Conservation (phyloP, 352 stramenopile genomes). For the Phytophthora sp. region DNA sequence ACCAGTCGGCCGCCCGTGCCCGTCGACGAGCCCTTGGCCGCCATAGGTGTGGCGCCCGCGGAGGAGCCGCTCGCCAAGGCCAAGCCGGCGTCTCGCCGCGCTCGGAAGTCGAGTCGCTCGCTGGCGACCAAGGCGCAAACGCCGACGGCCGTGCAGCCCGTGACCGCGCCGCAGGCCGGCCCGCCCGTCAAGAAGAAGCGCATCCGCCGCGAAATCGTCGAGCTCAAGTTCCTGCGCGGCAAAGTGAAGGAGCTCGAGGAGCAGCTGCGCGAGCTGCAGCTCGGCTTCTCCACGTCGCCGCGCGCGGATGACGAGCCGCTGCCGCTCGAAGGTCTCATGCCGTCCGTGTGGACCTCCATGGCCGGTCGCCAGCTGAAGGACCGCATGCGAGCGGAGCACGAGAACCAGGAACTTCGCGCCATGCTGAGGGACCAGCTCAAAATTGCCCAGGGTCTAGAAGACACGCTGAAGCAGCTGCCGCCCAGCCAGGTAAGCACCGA, state of each 20-base stretch:
- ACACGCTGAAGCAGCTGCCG: slow-evolving; percentile 34
- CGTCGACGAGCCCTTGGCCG: background rate
- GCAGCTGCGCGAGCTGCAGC: slow-evolving; percentile 25
- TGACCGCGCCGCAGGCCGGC: background rate
- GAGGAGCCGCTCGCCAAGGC: slow-evolving; percentile 2
- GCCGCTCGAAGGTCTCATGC: slow-evolving; percentile 7
- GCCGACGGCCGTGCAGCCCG: background rate
- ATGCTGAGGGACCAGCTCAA: slow-evolving; percentile 40
- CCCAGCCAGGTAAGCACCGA: slow-evolving; percentile 25
- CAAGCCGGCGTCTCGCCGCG: background rate
- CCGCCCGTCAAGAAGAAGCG: slow-evolving; percentile 35
- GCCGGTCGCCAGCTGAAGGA: slow-evolving; percentile 32
- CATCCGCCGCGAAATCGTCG: slow-evolving; percentile 36
- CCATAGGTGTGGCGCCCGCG: slow-evolving; percentile 10
- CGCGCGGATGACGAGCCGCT: background rate
- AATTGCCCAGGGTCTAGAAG: slow-evolving; percentile 37
- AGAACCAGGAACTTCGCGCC: slow-evolving; percentile 30
- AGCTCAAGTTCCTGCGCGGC: slow-evolving; percentile 35
- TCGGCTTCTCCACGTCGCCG: slow-evolving; percentile 9
- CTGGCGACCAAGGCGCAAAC: slow-evolving; percentile 1
- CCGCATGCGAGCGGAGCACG: slow-evolving; percentile 30
- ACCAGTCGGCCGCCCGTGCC: slow-evolving; percentile 10
- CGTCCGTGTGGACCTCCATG: slow-evolving; percentile 34
- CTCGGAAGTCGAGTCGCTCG: slow-evolving; percentile 9
- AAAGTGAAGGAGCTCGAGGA: slow-evolving; percentile 45